These are phyloP conservation scores for Solanum tarapatanum DNA, from an alignment of 257 asterid genomes.

Conservation along the genomic window DNA sequence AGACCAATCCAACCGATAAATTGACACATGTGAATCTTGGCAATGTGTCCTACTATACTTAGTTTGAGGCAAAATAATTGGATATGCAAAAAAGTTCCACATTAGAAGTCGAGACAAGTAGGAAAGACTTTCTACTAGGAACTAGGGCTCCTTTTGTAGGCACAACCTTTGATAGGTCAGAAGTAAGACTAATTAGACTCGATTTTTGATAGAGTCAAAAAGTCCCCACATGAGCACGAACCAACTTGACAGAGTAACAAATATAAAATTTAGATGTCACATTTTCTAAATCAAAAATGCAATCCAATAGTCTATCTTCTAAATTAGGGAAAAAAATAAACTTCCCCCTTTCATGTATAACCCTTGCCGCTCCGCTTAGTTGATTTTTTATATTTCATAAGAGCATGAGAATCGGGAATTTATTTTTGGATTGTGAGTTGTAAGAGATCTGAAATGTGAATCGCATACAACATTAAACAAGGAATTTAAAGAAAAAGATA, in stretches of 20 bases:
- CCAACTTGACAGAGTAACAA: background rate
- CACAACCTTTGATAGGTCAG: background rate
- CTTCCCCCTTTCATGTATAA: background rate
- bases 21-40: background rate
- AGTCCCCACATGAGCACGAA: background rate
- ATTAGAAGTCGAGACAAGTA: background rate
- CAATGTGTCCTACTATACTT: background rate
- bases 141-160: background rate
- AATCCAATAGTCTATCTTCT: background rate
- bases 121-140: background rate
- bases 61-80: background rate
- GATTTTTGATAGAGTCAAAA: background rate
- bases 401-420: background rate
- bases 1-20: background rate
- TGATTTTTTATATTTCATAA: background rate
- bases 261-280: background rate
- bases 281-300: background rate
- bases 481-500: background rate
- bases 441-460: background rate
- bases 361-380: background rate
- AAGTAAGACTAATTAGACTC: background rate
- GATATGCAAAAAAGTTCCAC: background rate
- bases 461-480: background rate
- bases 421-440: background rate
- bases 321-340: background rate